Base-by-base conservation (phyloP, 371 early-diverging fungal species). In the Gilbertella persicaria region DNA sequence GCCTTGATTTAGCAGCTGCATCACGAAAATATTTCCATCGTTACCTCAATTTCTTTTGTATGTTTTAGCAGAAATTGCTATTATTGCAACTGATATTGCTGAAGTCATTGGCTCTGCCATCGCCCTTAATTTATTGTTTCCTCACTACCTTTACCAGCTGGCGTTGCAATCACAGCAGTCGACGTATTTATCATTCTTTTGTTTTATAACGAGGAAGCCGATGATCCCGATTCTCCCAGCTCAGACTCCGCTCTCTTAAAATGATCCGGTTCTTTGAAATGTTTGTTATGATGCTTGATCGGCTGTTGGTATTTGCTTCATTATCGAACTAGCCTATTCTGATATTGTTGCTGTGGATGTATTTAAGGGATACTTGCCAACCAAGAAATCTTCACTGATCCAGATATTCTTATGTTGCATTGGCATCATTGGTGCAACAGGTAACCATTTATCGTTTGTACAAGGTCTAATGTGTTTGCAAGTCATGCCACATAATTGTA, bases 61-160 rank as follows among this genome's bases (percentile, higher is more conserved):
- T 60, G 62, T 90, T 5, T 54, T 91, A 5, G 83, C 86, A 39
- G 91, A 93, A 56, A 46, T 83, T 16, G 91, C 91, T 20, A 90
- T 91, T 40, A 82, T 91, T 44, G 87, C 89, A 2, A 82, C 80
- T 19, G 87, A 91, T 65, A 70, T 91, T 26, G 91, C 93, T 13
- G 91, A 92, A 64, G 91, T 90, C 42, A 91, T 93, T 64, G 93
- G 92, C 37, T 84, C 88, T 37, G 93, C 92, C 0, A 86, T 93
- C 51, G 92, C 89, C 0, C 62, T 93, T 12, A 87, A 90, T 30
- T 64, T 92, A n/a, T 69, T 93, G n/a, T 87, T 90, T 59, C 71
- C 71, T 1, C 68, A 6, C 45, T 92, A 24, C 89, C 92, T 0
- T 58, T 91, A 39, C 76, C 84, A 5, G 83, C 82, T 62, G 91